Conservation (phyloP, 805 yeast species). For the Kodamaea hsintzibuensis region DNA sequence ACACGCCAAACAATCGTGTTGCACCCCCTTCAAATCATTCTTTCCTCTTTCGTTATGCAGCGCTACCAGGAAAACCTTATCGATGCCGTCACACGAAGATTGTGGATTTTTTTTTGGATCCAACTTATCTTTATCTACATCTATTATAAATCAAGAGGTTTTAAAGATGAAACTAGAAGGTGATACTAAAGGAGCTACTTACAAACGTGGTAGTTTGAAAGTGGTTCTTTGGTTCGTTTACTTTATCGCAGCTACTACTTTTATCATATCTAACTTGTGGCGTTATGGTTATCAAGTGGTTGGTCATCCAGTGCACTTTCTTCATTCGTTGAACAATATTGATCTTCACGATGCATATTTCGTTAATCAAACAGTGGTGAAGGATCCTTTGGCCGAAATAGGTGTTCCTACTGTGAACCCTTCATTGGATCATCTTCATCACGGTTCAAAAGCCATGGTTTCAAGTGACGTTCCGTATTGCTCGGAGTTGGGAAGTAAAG, state of each 20-base stretch:
- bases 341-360: background rate
- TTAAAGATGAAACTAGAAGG: background rate
- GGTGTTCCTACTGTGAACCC: slow-evolving; percentile 48
- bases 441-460: slow-evolving; percentile 58
- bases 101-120: background rate
- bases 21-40: background rate
- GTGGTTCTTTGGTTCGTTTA: background rate
- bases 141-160: no score
- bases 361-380: background rate
- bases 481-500: slow-evolving; percentile 59
- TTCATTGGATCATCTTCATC: slow-evolving; percentile 32
- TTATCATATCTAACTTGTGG: background rate
- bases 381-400: slow-evolving; percentile 12
- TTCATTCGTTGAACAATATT: background rate
- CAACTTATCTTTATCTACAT: background rate
- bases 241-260: background rate
- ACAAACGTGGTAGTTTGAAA: background rate
- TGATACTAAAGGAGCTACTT: background rate
- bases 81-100: background rate
- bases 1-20: background rate
- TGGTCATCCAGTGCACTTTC: background rate
- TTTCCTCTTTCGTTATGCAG: background rate
- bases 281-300: background rate
- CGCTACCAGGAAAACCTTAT: background rate
- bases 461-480: slow-evolving; percentile 66